These are phyloP conservation scores for Triangularia verruculosa DNA, from an alignment of 2,329 filamentous ascomycete genomes.

Conservation along the genomic window DNA sequence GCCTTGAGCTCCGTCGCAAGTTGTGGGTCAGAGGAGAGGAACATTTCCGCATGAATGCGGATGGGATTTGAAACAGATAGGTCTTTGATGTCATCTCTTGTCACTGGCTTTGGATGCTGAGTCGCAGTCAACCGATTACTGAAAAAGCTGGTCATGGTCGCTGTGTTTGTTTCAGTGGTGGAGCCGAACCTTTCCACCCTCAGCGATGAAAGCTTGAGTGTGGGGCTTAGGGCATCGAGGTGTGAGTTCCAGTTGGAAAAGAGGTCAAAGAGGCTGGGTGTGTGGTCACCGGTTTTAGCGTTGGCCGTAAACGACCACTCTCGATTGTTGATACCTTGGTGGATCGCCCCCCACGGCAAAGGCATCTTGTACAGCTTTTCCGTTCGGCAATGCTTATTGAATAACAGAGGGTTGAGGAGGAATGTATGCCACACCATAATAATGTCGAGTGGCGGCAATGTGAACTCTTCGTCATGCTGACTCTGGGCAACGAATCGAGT, in stretches of 20 bases:
- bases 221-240: not conserved
- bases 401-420: slow-evolving; percentile 16
- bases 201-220: not conserved
- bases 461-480: not conserved
- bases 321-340: slow-evolving; percentile 6
- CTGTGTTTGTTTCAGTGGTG: not conserved
- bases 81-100: not conserved
- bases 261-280: not conserved
- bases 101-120: not conserved
- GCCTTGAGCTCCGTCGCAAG: slow-evolving; percentile 24
- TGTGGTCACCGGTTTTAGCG: not conserved
- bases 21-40: not conserved
- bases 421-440: slow-evolving; percentile 22
- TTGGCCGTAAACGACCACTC: slow-evolving; percentile 7
- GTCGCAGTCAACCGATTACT: not conserved
- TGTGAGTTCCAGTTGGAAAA: not conserved
- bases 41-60: not conserved
- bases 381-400: slow-evolving; percentile 4
- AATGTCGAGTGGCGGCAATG: slow-evolving; percentile 8
- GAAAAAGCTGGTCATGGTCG: not conserved
- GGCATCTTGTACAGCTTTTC: slow-evolving; percentile 2
- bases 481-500: not conserved
- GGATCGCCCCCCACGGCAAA: slow-evolving; percentile 13
- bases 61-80: not conserved
- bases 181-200: not conserved